Evolutionary conservation across 257 asterid genomes (phyloP).

Genomic region (Solanum piurae): DNA sequence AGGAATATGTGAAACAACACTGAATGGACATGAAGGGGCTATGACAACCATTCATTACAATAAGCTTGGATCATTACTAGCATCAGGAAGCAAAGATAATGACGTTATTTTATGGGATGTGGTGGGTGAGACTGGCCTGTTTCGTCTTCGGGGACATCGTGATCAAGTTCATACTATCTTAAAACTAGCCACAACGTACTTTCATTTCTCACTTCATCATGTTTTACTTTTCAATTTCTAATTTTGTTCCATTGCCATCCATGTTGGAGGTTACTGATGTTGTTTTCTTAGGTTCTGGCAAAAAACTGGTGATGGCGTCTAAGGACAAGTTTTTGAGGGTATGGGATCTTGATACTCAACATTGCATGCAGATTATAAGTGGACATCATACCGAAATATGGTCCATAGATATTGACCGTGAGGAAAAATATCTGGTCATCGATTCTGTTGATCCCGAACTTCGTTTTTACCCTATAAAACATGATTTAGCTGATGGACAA

Average conservation of each 20-base stretch:
- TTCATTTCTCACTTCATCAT: background rate
- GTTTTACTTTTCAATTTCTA: background rate
- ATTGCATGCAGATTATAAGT: constrained; percentile 73
- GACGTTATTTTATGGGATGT: constrained; percentile 93
- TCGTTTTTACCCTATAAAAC: constrained; percentile 50
- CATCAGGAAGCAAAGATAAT: constrained; percentile 93
- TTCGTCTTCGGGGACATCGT: constrained; percentile 88
- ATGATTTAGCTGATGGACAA: constrained; percentile 28
- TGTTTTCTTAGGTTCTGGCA: constrained; percentile 66
- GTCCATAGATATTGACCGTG: constrained; percentile 77
- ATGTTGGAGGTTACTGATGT: constrained; percentile 64
- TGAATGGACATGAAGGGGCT: constrained; percentile 87
- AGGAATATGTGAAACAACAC: constrained; percentile 80
- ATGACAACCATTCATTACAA: constrained; percentile 61
- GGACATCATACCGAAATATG: constrained; percentile 96
- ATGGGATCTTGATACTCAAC: constrained; percentile 17
- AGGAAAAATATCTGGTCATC: constrained; percentile 71
- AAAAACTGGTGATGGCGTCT: constrained; percentile 75
- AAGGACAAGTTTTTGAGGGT: constrained; percentile 90
- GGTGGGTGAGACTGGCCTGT: constrained; percentile 78
- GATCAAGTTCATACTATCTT: constrained; percentile 54
- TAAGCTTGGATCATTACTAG: constrained; percentile 72
- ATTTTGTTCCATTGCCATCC: background rate
- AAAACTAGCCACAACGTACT: background rate
- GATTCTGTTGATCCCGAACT: constrained; percentile 85